Percentiles rank a stretch among this genome's conserved stretches.
These are phyloP conservation scores for Carex pumila DNA, from an alignment of 176 grass and related monocot genomes.

Conservation along the genomic window DNA sequence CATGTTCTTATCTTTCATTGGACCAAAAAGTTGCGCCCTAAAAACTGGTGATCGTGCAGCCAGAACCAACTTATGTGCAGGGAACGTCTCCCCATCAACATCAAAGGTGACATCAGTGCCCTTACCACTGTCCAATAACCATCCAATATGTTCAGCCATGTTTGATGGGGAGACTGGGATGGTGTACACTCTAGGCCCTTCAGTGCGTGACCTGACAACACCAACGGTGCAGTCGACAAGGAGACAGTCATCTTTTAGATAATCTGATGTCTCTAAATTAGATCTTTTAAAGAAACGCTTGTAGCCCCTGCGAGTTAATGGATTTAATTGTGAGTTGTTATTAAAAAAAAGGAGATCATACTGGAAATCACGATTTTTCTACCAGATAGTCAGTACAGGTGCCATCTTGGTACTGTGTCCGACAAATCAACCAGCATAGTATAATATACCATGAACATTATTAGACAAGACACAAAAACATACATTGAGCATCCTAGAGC, in stretches of 20 bases:
- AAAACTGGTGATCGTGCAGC: slow-evolving; percentile 86
- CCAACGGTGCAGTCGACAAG: slow-evolving; percentile 88
- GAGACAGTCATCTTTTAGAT: slow-evolving; percentile 95
- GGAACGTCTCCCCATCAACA: slow-evolving; percentile 70
- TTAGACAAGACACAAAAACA: background rate
- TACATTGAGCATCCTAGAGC: background rate
- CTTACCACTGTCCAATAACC: slow-evolving; percentile 59
- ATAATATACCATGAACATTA: background rate
- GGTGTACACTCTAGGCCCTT: slow-evolving; percentile 73
- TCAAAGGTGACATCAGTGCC: slow-evolving; percentile 68
- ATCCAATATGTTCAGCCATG: slow-evolving; percentile 68
- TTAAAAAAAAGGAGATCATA: background rate
- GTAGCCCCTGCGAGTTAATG: slow-evolving; percentile 62
- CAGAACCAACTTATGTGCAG: slow-evolving; percentile 83
- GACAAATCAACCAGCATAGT: background rate
- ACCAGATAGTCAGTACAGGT: background rate
- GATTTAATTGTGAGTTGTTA: background rate
- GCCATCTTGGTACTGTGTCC: background rate
- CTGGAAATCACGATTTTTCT: background rate
- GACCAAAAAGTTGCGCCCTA: slow-evolving; percentile 94
- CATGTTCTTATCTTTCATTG: slow-evolving; percentile 92
- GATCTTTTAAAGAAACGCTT: slow-evolving; percentile 90
- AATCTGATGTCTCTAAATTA: slow-evolving; percentile 87
- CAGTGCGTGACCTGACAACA: slow-evolving; percentile 80
- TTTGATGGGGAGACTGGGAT: slow-evolving; percentile 76